Percentiles rank a stretch among this genome's conserved stretches.
phyloP scores from a whole-genome alignment of 257 asterid genomes.

The Phtheirospermum japonicum region DNA sequence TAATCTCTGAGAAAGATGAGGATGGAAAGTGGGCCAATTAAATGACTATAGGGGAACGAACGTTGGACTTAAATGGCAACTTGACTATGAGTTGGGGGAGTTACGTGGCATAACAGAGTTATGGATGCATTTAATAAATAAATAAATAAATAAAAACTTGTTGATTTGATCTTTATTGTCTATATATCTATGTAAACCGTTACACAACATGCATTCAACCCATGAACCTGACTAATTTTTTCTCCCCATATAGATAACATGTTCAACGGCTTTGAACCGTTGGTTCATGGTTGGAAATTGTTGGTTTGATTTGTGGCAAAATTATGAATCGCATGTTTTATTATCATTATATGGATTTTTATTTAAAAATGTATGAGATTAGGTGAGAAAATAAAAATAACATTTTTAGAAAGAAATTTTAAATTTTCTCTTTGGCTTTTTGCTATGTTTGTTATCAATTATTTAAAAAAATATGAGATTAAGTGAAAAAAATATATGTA shows the following conservation, averaged over 20 bases:
- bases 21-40: slow-evolving; percentile 4
- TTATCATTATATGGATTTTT: too few species aligned
- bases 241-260: background rate
- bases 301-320: too few species aligned
- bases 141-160: background rate
- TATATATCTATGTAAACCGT: slow-evolving; percentile 4
- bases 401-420: too few species aligned
- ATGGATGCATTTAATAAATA: background rate
- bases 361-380: too few species aligned
- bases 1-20: background rate
- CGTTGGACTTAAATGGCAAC: slow-evolving; percentile 21
- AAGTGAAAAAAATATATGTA: too few species aligned
- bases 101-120: slow-evolving; percentile 15
- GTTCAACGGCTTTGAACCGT: too few species aligned
- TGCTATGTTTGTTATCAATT: too few species aligned
- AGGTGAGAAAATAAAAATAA: too few species aligned
- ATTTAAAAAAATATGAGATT: too few species aligned
- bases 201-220: background rate
- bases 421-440: too few species aligned
- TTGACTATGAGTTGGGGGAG: slow-evolving; percentile 7
- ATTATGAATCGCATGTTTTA: too few species aligned
- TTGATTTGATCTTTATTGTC: slow-evolving; percentile 9
- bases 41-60: background rate
- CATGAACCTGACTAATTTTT: background rate
- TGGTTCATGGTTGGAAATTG: too few species aligned